These are phyloP conservation scores for Phytophthora sojae DNA, from an alignment of 352 stramenopile genomes.

Conservation along the genomic window DNA sequence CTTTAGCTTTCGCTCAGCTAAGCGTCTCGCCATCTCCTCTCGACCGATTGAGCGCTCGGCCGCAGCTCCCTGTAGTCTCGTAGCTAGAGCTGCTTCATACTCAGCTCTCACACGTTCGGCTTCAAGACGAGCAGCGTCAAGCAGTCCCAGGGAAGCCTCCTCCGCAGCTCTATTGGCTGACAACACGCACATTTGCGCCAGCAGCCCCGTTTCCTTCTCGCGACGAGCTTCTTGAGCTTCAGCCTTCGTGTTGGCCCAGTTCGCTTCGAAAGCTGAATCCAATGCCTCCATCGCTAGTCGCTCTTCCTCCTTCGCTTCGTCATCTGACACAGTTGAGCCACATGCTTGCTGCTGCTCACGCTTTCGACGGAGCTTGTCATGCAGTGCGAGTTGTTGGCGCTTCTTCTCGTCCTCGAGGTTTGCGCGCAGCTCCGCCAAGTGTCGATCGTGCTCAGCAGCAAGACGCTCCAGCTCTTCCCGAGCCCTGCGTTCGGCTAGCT, in stretches of 20 bases:
- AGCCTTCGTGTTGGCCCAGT: slow-evolving; percentile 17
- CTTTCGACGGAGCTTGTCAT: slow-evolving; percentile 37
- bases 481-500: slow-evolving; percentile 30
- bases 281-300: slow-evolving; percentile 17
- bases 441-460: slow-evolving; percentile 28
- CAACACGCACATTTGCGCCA: slow-evolving; percentile 27
- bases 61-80: slow-evolving; percentile 13
- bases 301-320: slow-evolving; percentile 14
- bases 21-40: slow-evolving; percentile 27
- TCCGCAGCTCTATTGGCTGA: slow-evolving; percentile 24
- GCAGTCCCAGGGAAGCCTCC: slow-evolving; percentile 23
- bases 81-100: slow-evolving; percentile 29
- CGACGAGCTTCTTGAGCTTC: slow-evolving; percentile 16
- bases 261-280: slow-evolving; percentile 25
- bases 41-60: slow-evolving; percentile 7
- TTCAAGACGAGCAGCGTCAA: slow-evolving; percentile 33
- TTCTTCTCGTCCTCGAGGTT: slow-evolving; percentile 35
- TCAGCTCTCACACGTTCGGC: slow-evolving; percentile 35
- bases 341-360: slow-evolving; percentile 22
- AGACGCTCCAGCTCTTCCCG: slow-evolving; percentile 40
- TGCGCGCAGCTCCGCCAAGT: slow-evolving; percentile 28
- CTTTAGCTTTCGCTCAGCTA: slow-evolving; percentile 30
- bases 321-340: slow-evolving; percentile 6
- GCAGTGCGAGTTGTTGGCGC: slow-evolving; percentile 32
- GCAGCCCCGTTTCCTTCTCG: slow-evolving; percentile 26